phyloP scores from a whole-genome alignment of 169 alveolate genomes.

The Plasmodium inui region DNA sequence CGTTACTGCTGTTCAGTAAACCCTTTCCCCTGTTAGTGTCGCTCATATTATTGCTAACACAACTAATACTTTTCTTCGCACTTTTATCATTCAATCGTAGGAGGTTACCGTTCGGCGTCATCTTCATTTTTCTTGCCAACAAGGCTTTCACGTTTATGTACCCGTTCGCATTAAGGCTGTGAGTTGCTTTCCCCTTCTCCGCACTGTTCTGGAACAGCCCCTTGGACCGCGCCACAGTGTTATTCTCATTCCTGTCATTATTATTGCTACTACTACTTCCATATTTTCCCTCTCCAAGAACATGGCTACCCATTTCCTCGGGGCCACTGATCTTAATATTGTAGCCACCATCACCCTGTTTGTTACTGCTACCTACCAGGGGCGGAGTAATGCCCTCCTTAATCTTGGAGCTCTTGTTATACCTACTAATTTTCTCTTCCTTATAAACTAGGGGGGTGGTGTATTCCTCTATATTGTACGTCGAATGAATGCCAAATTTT shows the following conservation, averaged over 20 bases:
- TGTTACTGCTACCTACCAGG: background rate
- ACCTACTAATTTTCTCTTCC: constrained; percentile 9
- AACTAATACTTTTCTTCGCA: background rate
- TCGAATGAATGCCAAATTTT: constrained; percentile 90
- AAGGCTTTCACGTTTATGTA: background rate
- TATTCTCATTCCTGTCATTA: background rate
- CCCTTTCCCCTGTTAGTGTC: background rate
- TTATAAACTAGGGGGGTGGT: constrained; percentile 80
- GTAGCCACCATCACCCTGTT: background rate
- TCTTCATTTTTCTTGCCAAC: background rate
- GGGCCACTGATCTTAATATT: background rate
- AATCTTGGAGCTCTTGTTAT: background rate
- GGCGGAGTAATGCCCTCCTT: background rate
- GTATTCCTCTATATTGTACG: constrained; percentile 83
- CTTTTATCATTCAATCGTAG: background rate
- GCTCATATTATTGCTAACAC: constrained; percentile 3
- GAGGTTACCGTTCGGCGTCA: background rate
- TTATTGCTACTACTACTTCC: background rate
- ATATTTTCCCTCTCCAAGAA: background rate
- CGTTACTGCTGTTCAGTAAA: background rate
- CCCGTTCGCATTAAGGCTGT: background rate
- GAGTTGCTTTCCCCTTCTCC: background rate
- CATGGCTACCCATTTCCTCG: background rate
- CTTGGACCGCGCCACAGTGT: background rate
- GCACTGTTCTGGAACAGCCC: background rate